A percentile compares a stretch with the other conserved stretches of the same genome.
Evolutionary conservation across 164 flowering plant genomes (phyloP).

Genomic region (Santalum album): DNA sequence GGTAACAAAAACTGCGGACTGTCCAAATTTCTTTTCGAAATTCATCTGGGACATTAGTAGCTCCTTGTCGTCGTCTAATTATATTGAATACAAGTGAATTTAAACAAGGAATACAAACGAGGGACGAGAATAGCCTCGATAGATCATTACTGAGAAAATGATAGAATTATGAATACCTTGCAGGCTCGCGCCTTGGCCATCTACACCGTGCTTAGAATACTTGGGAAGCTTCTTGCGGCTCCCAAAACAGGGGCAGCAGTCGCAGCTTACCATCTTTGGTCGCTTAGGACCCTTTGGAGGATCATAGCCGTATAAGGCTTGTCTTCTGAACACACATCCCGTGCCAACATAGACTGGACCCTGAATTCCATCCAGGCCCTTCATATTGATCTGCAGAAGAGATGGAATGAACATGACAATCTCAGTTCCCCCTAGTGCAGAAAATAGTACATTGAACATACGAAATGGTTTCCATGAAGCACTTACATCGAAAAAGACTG

Average conservation of each 20-base stretch:
- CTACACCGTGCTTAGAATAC: slow-evolving; percentile 28
- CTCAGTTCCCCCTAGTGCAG: not conserved
- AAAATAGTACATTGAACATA: not conserved
- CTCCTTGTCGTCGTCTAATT: slow-evolving; percentile 60
- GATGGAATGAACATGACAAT: not conserved
- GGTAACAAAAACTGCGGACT: slow-evolving; percentile 78
- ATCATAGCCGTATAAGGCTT: slow-evolving; percentile 84
- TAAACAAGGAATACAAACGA: not conserved
- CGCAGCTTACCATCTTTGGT: slow-evolving; percentile 95
- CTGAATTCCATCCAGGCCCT: slow-evolving; percentile 92
- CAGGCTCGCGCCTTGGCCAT: slow-evolving; percentile 28
- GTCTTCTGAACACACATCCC: slow-evolving; percentile 90
- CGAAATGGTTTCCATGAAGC: not conserved
- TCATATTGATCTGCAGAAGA: slow-evolving; percentile 81
- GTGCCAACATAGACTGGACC: slow-evolving; percentile 97
- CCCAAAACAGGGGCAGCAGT: slow-evolving; percentile 86
- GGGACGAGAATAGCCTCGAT: not conserved
- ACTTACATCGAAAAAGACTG: slow-evolving; percentile 96
- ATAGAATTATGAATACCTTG: slow-evolving; percentile 26
- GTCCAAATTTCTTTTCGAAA: slow-evolving; percentile 85
- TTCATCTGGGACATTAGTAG: slow-evolving; percentile 78
- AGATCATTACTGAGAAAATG: not conserved
- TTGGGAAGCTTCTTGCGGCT: slow-evolving; percentile 50
- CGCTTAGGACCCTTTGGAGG: slow-evolving; percentile 89
- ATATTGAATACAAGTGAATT: slow-evolving; percentile 13